Evolutionary conservation across 768 basidiomycete genomes (phyloP), one percentile per base, ranked within the genome.

Genomic region (Russula foetens): DNA sequence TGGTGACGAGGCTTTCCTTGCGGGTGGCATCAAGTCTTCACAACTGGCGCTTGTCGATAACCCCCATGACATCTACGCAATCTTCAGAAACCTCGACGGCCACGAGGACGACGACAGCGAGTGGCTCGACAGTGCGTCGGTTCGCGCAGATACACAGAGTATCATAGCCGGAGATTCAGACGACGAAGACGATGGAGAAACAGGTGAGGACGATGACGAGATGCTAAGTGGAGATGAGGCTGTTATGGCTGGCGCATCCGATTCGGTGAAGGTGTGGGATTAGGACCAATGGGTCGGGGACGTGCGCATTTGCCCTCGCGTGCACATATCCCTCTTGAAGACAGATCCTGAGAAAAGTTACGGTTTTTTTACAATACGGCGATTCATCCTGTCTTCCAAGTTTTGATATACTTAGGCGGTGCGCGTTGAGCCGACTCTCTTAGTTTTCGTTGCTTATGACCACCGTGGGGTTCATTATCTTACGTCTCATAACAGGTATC

Each of bases 21-120:
- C 38, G 8, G 28, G 26, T 12, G 15, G 3, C n/a, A 41, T n/a
- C 4, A 7, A 19, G 26, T 26, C 9, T 26, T 19, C 26, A 39
- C 24, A 35, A 39, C 19, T 26, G 28, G 19, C 52, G 4, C 38
- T 41, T 41, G 15, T 8, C 38, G n/a, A 41, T 3, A 11, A 26
- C 5, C n/a, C 52, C 19, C 52, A 4, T 52, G 35, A 39, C 15
- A 35, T 41, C 38, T 24, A 28, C 5, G 11, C 38, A 2, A 28
- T 53, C 9, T 53, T 41, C 17, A 21, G 28, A 43, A 33, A 3
- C 21, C 7, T 31, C 8, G 43, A 19, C 7, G 24, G 31, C 6
- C 54, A 21, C 29, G 54, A 55, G 43, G 54, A 55, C 23, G 54
- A 55, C 28, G 53, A 55, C 23, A 33, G 29, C 44, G 54, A 55